A percentile compares a stretch with the other conserved stretches of the same genome.
Evolutionary conservation across 352 stramenopile species (phyloP).

Genomic region (Blastocystis sp.): DNA sequence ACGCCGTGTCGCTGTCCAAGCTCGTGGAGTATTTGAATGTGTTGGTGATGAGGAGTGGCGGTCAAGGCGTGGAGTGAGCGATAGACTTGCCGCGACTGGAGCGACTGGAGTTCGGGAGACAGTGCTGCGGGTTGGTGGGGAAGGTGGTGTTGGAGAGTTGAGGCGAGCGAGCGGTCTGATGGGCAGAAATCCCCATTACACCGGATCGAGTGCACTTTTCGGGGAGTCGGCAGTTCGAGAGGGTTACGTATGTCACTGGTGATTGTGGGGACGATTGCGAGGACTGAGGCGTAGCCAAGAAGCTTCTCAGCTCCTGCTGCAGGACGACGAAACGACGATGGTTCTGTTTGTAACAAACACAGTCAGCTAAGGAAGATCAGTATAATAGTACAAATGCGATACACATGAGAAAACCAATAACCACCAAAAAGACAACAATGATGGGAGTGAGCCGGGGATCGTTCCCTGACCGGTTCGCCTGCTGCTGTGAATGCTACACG

Average conservation of each 20-base stretch:
- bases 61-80: too few relatives aligned
- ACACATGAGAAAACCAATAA: slow-evolving; percentile 47
- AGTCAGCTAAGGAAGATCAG: slow-evolving; percentile 20
- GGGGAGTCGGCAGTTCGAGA: slow-evolving; percentile 90
- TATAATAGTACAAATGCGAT: slow-evolving; percentile 70
- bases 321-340: not conserved
- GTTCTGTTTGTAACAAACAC: slow-evolving; percentile 8
- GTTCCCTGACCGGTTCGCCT: not conserved
- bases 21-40: too few relatives aligned
- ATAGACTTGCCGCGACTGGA: too few relatives aligned
- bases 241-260: not conserved
- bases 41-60: too few relatives aligned
- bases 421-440: slow-evolving; percentile 47
- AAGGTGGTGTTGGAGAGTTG: slow-evolving; percentile 74
- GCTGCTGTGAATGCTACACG: not conserved
- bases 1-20: too few relatives aligned
- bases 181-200: slow-evolving; percentile 91
- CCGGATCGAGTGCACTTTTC: slow-evolving; percentile 97
- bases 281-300: not conserved
- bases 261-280: not conserved
- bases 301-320: not conserved
- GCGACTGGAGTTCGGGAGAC: too few relatives aligned
- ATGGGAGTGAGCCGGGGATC: slow-evolving; percentile 49
- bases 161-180: slow-evolving; percentile 87
- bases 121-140: not conserved